Evolutionary conservation across 2,329 filamentous ascomycete species (phyloP), one percentile per base, ranked within the genome.

Genomic region (Aspergillus chevalieri): DNA sequence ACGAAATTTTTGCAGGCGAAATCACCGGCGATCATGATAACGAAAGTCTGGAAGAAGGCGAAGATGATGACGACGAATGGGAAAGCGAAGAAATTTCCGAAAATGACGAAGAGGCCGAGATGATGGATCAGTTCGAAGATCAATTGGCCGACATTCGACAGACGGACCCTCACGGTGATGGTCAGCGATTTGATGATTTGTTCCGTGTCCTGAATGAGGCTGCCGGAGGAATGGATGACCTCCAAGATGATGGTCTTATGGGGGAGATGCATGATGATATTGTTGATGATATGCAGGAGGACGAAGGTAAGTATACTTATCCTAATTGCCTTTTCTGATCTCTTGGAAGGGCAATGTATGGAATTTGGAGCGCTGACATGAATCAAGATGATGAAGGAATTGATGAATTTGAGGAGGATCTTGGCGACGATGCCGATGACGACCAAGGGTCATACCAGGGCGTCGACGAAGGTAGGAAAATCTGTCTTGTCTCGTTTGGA

Each of bases 21-120:
- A 79, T 80, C 43, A 78, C 77, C 44, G 75, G 75, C 17, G 78
- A 80, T 47, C 76, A 82, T 47, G 78, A 74, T 55, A 75, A 78
- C 53, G 72, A 75, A 47, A 74, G 74, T 46, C 68, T 74, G 22
- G 71, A 66, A 39, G 74, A 72, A 47, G 74, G 66, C 14, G 26
- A 30, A 38, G 34, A 38, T 38, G 71, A 75, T 45, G 73, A 76
- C 28, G 74, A 72, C 47, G 74, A 74, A 53, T 77, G 75, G 74
- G 72, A 74, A 56, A 75, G 73, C 49, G 74, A 76, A 60, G 72
- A 75, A 21, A 66, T 72, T 59, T 71, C 69, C 4, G 73, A 73
- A 51, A 72, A 74, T 43, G 71, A 74, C 52, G 70, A 74, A 50
- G 72, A 71, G 44, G 70, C 64, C 17, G 70, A 70, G 46, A 72